Evolutionary conservation across 345 rosid species (phyloP), one percentile per base, ranked within the genome.

Genomic region (Eucalyptus marginata): DNA sequence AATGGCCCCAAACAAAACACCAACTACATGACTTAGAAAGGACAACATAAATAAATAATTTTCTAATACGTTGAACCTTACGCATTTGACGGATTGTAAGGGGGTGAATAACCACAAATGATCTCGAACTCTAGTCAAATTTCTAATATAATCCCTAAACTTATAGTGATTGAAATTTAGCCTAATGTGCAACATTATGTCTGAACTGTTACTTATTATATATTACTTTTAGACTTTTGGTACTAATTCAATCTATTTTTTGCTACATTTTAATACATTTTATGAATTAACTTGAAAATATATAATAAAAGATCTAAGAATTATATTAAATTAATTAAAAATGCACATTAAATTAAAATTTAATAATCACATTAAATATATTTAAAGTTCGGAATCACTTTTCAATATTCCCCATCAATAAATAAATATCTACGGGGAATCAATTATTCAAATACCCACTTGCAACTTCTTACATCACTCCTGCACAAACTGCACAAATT

Each of bases 161-260:
- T 56, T 25, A 56, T 52, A 1, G 1, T 20, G 0, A 52, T 52
- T 52, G 2, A 52, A 52, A 1, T 52, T 52, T 52, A 18, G 0
- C 0, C 0, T 52, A 1, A 7, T 3, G 10, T 18, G 10, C 1
- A 52, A 4, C 0, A 0, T 52, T 52, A 52, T 18, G 1, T 52
- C 0, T 0, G 0, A 52, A 20, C 0, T 3, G 7, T 52, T 52
- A 3, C 4, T 7, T 18, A 18, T 52, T 18, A 0, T 52, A 52
- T 52, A 52, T 52, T 18, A 52, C 4, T 52, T 52, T 52, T 7
- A 18, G 2, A 52, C 2, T 52, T 52, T 18, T 1, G 9, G 10
- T 52, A 3, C 0, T 3, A 0, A 4, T 7, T 52, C 2, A 18
- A 52, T 52, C 0, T 52, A 52, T 3, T 1, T 51, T 52, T 18